Conservation (phyloP, 352 stramenopile species). For the Peronospora tabacina region DNA sequence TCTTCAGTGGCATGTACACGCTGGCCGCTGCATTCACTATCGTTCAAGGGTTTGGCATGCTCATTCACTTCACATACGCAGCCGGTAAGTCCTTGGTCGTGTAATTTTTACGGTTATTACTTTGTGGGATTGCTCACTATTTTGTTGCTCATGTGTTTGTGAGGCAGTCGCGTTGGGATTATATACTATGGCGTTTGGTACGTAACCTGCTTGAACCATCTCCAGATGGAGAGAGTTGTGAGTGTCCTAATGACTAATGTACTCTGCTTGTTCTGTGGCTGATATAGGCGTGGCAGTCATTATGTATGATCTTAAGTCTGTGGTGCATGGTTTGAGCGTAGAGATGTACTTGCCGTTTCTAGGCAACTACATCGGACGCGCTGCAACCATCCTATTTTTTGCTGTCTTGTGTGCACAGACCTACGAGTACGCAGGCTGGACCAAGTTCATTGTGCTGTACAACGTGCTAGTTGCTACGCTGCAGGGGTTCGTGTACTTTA, state of each 20-base stretch:
- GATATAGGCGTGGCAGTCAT: constrained; percentile 54
- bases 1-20: constrained; percentile 84
- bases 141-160: constrained; percentile 11
- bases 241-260: constrained; percentile 1
- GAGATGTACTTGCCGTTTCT: constrained; percentile 84
- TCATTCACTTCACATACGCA: constrained; percentile 58
- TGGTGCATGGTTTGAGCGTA: constrained; percentile 74
- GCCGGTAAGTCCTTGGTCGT: constrained; percentile 31
- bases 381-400: constrained; percentile 74
- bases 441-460: constrained; percentile 64
- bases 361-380: constrained; percentile 81
- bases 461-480: constrained; percentile 67
- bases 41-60: constrained; percentile 81
- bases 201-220: constrained; percentile 5
- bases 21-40: constrained; percentile 71
- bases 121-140: background rate
- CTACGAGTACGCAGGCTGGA: constrained; percentile 63
- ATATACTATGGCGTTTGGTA: constrained; percentile 85
- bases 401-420: constrained; percentile 63
- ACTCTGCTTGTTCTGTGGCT: constrained; percentile 1
- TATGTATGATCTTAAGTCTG: constrained; percentile 79
- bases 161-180: constrained; percentile 53
- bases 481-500: constrained; percentile 78
- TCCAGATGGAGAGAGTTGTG: background rate
- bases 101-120: background rate